A percentile compares a stretch with the other conserved stretches of the same genome.
These are phyloP conservation scores for Polyplosphaeria fusca DNA, from an alignment of 495 filamentous ascomycete genomes.

Conservation along the genomic window DNA sequence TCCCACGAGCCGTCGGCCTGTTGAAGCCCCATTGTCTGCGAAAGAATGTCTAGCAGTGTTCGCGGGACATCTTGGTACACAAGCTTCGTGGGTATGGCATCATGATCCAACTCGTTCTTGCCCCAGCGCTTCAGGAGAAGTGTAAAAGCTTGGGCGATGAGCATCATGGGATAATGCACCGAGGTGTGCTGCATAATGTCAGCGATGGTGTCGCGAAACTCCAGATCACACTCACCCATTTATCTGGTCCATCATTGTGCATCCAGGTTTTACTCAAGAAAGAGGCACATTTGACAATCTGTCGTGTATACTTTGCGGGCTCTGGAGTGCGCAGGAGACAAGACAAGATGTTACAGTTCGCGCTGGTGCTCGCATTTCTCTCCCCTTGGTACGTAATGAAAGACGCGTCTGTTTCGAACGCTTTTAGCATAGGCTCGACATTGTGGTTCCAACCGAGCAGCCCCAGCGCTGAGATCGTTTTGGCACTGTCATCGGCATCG, in stretches of 20 bases:
- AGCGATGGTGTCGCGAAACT: not conserved
- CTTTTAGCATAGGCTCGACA: conserved; percentile 25
- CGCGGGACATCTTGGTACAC: conserved; percentile 13
- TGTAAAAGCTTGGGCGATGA: conserved; percentile 16
- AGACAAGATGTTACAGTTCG: conserved; percentile 24
- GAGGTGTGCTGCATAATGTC: conserved; percentile 15
- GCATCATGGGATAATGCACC: conserved; percentile 30
- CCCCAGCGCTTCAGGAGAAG: conserved; percentile 20
- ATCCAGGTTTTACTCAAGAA: conserved; percentile 20
- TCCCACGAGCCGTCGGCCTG: conserved; percentile 27
- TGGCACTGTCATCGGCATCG: conserved; percentile 53
- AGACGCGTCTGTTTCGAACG: conserved; percentile 19
- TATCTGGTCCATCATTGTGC: conserved; percentile 17
- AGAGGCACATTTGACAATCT: conserved; percentile 19
- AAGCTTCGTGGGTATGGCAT: conserved; percentile 3
- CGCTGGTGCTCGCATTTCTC: conserved; percentile 22
- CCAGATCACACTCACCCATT: conserved; percentile 21
- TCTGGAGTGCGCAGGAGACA: conserved; percentile 16
- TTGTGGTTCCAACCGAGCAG: conserved; percentile 15
- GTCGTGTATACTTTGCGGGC: conserved; percentile 21
- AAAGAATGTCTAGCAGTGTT: conserved; percentile 22
- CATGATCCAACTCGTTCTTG: conserved; percentile 15
- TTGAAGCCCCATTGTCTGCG: conserved; percentile 21
- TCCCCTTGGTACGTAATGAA: conserved; percentile 29
- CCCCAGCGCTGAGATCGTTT: conserved; percentile 29